Evolutionary conservation across 208 protist genomes (phyloP).

Genomic region (Phytomonas francai): DNA sequence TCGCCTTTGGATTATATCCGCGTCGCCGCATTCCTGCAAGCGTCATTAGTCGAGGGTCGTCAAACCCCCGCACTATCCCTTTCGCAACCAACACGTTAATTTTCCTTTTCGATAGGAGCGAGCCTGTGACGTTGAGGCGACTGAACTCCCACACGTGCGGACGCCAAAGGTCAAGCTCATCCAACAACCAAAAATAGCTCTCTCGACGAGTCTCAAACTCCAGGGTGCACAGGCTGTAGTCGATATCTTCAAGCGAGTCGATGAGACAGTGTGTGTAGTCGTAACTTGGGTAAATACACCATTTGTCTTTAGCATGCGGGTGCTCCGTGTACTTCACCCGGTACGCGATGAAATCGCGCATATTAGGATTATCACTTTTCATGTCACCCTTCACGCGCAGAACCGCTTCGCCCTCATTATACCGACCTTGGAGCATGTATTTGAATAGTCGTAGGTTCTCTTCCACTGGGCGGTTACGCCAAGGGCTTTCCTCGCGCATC

Average conservation of each 20-base stretch:
- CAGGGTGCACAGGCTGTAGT: constrained; percentile 99
- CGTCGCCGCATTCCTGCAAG: constrained; percentile 95
- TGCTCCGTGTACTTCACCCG: constrained; percentile 96
- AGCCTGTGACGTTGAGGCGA: constrained; percentile 96
- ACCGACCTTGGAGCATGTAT: constrained; percentile 92
- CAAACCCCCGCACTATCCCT: constrained; percentile 93
- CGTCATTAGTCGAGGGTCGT: constrained; percentile 97
- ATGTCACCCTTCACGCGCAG: constrained; percentile 99
- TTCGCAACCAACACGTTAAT: constrained; percentile 95
- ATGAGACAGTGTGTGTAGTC: constrained; percentile 99
- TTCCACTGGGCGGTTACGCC: constrained; percentile 85
- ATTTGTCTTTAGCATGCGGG: constrained; percentile 92
- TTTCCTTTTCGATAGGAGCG: constrained; percentile 98
- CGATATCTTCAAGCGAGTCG: constrained; percentile 99
- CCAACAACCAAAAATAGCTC: constrained; percentile 96
- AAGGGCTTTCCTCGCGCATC: constrained; percentile 80
- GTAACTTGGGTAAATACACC: constrained; percentile 99
- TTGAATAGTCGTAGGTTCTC: constrained; percentile 91
- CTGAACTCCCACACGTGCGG: constrained; percentile 98
- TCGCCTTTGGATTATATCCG: constrained; percentile 95
- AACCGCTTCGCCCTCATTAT: constrained; percentile 94
- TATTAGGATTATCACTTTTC: constrained; percentile 94
- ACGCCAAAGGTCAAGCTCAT: constrained; percentile 83
- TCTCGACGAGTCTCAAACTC: constrained; percentile 98
- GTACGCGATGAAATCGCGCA: constrained; percentile 99